A percentile compares a stretch with the other conserved stretches of the same genome.
Evolutionary conservation across 768 basidiomycete genomes (phyloP).

Genomic region (Suillus plorans): DNA sequence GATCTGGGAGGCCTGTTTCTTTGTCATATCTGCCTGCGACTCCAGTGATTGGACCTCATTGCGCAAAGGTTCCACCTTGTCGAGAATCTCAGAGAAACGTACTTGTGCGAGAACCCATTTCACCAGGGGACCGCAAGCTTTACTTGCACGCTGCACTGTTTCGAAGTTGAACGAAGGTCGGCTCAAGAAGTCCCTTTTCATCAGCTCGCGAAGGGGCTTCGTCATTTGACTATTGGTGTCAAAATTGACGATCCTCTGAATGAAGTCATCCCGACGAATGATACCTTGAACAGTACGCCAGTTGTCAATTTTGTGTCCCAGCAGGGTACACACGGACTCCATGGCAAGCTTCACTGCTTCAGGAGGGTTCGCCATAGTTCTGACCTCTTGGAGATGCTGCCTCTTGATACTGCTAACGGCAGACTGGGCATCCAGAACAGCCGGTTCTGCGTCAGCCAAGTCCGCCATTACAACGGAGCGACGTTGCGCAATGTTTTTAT

Average conservation of each 20-base stretch:
- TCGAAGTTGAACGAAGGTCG: conserved; percentile 93
- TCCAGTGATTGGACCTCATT: conserved; percentile 95
- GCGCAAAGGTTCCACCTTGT: conserved; percentile 94
- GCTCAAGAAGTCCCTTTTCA: conserved; percentile 92
- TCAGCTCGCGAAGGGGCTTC: conserved; percentile 79
- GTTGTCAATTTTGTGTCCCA: conserved; percentile 95
- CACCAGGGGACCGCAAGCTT: conserved; percentile 95
- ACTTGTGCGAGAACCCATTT: conserved; percentile 99
- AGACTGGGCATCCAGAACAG: conserved; percentile 89
- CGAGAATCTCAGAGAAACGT: conserved; percentile 93
- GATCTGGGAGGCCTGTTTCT: conserved; percentile 88
- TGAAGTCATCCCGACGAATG: conserved; percentile 96
- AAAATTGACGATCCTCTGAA: conserved; percentile 92
- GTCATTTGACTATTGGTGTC: conserved; percentile 92
- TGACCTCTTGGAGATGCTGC: conserved; percentile 94
- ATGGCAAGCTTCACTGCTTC: conserved; percentile 97
- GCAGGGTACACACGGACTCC: conserved; percentile 96
- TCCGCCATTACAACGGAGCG: conserved; percentile 89
- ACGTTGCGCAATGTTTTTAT: conserved; percentile 85
- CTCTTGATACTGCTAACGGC: conserved; percentile 98
- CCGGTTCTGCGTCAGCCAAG: conserved; percentile 96
- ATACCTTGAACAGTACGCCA: conserved; percentile 96
- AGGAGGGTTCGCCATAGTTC: conserved; percentile 97
- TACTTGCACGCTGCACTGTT: conserved; percentile 90
- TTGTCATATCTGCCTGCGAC: conserved; percentile 90